A percentile compares a stretch with the other conserved stretches of the same genome.
phyloP scores from a whole-genome alignment of 1,284 basidiomycete genomes.

The Xerocomus nothofagi region DNA sequence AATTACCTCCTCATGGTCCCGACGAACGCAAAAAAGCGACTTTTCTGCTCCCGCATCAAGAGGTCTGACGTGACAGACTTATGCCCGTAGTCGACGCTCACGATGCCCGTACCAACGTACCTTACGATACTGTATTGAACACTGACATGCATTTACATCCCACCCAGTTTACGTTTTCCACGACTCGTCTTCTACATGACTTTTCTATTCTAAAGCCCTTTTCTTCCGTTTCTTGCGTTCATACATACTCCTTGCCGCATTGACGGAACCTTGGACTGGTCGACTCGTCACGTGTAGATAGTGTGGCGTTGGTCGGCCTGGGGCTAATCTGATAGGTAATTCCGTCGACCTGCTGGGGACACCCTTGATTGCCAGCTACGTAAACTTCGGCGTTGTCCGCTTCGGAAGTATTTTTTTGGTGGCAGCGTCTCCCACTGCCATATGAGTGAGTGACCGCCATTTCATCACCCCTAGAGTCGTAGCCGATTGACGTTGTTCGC shows the following conservation, averaged over 20 bases:
- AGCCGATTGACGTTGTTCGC: no score
- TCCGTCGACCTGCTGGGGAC: no score
- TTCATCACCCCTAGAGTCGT: no score
- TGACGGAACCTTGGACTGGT: not conserved
- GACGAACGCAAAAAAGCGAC: not conserved
- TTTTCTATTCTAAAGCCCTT: not conserved
- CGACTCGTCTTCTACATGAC: not conserved
- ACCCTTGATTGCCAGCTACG: no score
- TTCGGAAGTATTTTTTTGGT: no score
- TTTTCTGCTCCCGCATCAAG: not conserved
- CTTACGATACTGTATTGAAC: slow-evolving; percentile 6
- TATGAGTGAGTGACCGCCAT: no score
- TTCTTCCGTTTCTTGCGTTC: no score
- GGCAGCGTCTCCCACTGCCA: no score
- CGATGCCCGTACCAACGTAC: slow-evolving; percentile 1
- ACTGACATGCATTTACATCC: not conserved
- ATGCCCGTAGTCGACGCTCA: not conserved
- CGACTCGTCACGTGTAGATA: not conserved
- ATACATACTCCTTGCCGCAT: not conserved
- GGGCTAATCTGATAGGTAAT: no score
- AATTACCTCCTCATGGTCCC: not conserved
- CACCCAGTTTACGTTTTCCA: not conserved
- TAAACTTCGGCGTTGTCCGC: no score
- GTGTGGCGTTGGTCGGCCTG: no score
- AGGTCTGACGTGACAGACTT: slow-evolving; percentile 2